Conservation (phyloP, 805 yeast species). For the Zygotorulaspora sp. region DNA sequence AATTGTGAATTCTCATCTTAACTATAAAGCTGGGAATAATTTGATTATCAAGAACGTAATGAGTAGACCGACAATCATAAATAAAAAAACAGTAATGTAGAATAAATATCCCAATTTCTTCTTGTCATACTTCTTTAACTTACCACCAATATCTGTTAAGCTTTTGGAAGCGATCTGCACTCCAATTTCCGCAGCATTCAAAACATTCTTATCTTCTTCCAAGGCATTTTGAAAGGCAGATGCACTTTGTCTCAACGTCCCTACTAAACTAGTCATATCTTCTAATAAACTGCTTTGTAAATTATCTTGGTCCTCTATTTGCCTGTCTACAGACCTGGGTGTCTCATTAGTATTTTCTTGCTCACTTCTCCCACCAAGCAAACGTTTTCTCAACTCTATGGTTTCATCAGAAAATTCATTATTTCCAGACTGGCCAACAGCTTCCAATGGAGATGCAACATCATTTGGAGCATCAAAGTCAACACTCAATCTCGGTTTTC, state of each 20-base stretch:
- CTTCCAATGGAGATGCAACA: background rate
- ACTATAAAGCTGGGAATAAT: constrained; percentile 39
- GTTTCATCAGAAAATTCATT: constrained; percentile 23
- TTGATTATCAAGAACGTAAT: constrained; percentile 36
- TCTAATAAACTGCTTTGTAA: constrained; percentile 37
- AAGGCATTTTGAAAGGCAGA: constrained; percentile 39
- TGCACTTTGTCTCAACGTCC: constrained; percentile 39
- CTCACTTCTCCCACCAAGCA: constrained; percentile 22
- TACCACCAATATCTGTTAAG: constrained; percentile 32
- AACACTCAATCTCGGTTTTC: constrained; percentile 28
- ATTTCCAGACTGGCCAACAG: constrained; percentile 1
- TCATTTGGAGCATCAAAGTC: constrained; percentile 27
- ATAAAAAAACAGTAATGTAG: constrained; percentile 24
- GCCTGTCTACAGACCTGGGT: constrained; percentile 31
- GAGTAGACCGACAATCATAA: constrained; percentile 33
- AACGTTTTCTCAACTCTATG: constrained; percentile 32
- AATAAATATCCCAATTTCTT: constrained; percentile 31
- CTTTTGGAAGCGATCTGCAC: constrained; percentile 38
- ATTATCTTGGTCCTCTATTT: constrained; percentile 36
- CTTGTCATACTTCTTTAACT: constrained; percentile 31
- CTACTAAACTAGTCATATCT: constrained; percentile 38
- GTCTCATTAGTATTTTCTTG: constrained; percentile 3
- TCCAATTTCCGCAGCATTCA: constrained; percentile 42
- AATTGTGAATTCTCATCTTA: too few relatives aligned
- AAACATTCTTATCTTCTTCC: constrained; percentile 37